These are phyloP conservation scores for Carnegiea gigantea DNA, from an alignment of 179 eudicot species.

Conservation along the genomic window DNA sequence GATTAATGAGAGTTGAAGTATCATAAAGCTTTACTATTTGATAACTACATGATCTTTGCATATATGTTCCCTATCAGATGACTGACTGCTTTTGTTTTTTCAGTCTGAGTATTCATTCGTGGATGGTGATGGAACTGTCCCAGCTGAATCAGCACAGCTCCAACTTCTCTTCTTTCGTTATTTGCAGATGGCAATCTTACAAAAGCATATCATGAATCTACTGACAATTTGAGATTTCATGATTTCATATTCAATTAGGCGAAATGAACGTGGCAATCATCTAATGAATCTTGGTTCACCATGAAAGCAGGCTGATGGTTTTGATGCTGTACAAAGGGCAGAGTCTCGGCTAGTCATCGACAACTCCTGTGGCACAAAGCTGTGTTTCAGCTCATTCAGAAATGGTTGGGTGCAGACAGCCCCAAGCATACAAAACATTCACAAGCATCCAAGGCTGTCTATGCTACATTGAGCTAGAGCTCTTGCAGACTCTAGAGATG, in stretches of 20 bases:
- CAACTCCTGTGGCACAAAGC: constrained; percentile 50
- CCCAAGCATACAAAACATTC: constrained; percentile 25
- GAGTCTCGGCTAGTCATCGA: constrained; percentile 56
- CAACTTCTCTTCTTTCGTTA: constrained; percentile 11
- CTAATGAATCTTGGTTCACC: neutral
- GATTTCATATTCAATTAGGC: neutral
- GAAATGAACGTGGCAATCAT: neutral
- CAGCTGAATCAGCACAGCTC: constrained; percentile 80
- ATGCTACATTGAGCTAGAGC: constrained; percentile 11
- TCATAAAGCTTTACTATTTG: no score
- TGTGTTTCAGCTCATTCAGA: constrained; percentile 55
- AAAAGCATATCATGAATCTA: neutral
- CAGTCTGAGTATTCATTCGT: constrained; percentile 81
- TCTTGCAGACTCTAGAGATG: no score
- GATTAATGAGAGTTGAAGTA: no score
- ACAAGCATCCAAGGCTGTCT: constrained; percentile 55
- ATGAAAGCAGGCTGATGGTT: constrained; percentile 68
- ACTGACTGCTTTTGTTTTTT: neutral
- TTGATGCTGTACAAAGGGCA: constrained; percentile 67
- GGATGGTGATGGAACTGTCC: constrained; percentile 95
- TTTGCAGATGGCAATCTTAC: neutral
- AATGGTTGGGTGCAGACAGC: constrained; percentile 62
- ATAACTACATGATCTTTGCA: no score
- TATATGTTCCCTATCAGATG: no score
- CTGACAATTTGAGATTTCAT: neutral